These are phyloP conservation scores for Vaccinium darrowii DNA, from an alignment of 148 eudicot genomes.

Conservation along the genomic window DNA sequence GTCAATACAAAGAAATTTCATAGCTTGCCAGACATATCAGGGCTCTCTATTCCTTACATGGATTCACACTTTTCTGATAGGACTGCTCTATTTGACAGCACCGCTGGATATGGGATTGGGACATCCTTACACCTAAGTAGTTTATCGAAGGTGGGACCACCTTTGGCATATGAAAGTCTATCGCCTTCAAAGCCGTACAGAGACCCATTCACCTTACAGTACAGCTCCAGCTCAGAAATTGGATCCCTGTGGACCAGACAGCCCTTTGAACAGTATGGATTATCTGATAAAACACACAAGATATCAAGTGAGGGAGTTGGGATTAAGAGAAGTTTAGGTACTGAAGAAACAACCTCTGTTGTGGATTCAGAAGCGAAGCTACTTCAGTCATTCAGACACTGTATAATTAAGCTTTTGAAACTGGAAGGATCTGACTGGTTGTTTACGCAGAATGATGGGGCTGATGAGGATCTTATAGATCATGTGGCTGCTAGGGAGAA, in stretches of 20 bases:
- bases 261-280: constrained; percentile 85
- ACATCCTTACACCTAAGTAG: constrained; percentile 37
- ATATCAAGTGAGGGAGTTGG: constrained; percentile 30
- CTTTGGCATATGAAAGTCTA: constrained; percentile 50
- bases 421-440: constrained; percentile 93
- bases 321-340: constrained; percentile 23
- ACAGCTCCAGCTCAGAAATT: constrained; percentile 43
- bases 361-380: constrained; percentile 64
- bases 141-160: constrained; percentile 43
- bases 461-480: constrained; percentile 85
- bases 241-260: constrained; percentile 78
- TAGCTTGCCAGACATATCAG: constrained; percentile 89
- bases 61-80: constrained; percentile 39
- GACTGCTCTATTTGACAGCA: constrained; percentile 41
- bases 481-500: constrained; percentile 83
- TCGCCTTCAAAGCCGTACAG: constrained; percentile 56
- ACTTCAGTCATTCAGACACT: constrained; percentile 73
- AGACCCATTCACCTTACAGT: constrained; percentile 48
- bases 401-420: constrained; percentile 74
- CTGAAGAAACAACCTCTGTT: constrained; percentile 45
- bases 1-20: constrained; percentile 67
- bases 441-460: constrained; percentile 84
- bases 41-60: constrained; percentile 50
- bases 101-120: constrained; percentile 42
- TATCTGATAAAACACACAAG: constrained; percentile 38